A percentile compares a stretch with the other conserved stretches of the same genome.
Evolutionary conservation across 140 eudicot genomes (phyloP).

Genomic region (Cichorium intybus): DNA sequence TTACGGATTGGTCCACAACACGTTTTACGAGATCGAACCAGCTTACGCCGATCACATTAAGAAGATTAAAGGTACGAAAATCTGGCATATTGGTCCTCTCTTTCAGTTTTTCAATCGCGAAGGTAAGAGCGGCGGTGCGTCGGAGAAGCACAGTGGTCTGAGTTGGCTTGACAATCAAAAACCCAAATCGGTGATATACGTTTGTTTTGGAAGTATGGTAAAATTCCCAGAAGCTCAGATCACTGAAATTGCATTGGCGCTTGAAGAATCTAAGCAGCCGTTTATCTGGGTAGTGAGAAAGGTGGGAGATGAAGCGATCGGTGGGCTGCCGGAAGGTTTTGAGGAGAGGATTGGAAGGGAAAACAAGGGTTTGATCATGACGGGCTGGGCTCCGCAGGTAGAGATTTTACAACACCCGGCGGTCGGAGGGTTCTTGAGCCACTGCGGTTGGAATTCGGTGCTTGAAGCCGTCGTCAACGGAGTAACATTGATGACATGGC

Average conservation of each 20-base stretch:
- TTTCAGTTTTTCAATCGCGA: conserved; percentile 21
- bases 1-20: conserved; percentile 41
- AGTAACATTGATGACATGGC: conserved; percentile 44
- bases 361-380: conserved; percentile 33
- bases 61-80: conserved; percentile 26
- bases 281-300: conserved; percentile 60
- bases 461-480: conserved; percentile 35
- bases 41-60: conserved; percentile 40
- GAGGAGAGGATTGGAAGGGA: conserved; percentile 18
- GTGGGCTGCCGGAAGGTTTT: conserved; percentile 41
- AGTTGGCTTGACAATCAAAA: conserved; percentile 47
- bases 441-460: conserved; percentile 47
- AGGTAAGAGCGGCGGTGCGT: neutral
- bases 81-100: conserved; percentile 60
- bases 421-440: conserved; percentile 41
- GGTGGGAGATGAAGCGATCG: neutral
- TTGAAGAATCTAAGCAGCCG: conserved; percentile 36
- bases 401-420: conserved; percentile 30
- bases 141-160: conserved; percentile 19
- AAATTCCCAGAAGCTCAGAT: conserved; percentile 46
- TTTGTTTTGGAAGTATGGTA: conserved; percentile 56
- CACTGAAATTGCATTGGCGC: conserved; percentile 48
- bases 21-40: conserved; percentile 53
- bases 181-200: conserved; percentile 39
- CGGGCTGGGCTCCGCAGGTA: conserved; percentile 42